Percentiles rank a stretch among this genome's conserved stretches.
phyloP scores from a whole-genome alignment of 2,329 filamentous ascomycete species.

The Phialophora verrucosa region DNA sequence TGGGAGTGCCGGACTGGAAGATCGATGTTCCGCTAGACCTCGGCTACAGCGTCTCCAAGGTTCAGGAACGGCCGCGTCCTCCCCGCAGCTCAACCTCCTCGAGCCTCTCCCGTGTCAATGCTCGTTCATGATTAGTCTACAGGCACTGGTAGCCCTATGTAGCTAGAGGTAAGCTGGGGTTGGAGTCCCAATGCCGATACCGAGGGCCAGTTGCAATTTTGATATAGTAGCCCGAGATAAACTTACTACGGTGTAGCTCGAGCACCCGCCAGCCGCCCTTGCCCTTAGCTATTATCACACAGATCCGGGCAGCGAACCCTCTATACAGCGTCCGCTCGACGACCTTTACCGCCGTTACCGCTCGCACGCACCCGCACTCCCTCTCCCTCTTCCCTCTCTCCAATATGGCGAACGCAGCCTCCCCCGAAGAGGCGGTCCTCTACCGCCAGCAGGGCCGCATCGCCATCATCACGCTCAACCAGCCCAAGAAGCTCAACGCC shows the following conservation, averaged over 20 bases:
- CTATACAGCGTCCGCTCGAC: not conserved
- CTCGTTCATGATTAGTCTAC: constrained; percentile 8
- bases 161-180: not conserved
- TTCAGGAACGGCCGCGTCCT: not conserved
- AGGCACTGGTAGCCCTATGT: not conserved
- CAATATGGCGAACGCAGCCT: constrained; percentile 26
- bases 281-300: not conserved
- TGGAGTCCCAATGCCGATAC: constrained; percentile 11
- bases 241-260: not conserved
- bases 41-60: constrained; percentile 7
- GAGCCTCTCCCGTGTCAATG: not conserved
- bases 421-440: constrained; percentile 56
- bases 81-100: not conserved
- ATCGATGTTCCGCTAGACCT: constrained; percentile 7
- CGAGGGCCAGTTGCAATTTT: constrained; percentile 12
- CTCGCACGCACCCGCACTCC: not conserved
- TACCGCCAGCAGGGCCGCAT: constrained; percentile 71
- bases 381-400: not conserved
- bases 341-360: not conserved
- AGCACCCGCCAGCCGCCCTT: not conserved
- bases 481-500: constrained; percentile 85
- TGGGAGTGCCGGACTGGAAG: not conserved
- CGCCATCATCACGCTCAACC: constrained; percentile 85
- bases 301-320: not conserved
- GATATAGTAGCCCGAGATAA: constrained; percentile 11